Evolutionary conservation across 306 rosid species (phyloP).

Genomic region (Astragalus membranaceus): DNA sequence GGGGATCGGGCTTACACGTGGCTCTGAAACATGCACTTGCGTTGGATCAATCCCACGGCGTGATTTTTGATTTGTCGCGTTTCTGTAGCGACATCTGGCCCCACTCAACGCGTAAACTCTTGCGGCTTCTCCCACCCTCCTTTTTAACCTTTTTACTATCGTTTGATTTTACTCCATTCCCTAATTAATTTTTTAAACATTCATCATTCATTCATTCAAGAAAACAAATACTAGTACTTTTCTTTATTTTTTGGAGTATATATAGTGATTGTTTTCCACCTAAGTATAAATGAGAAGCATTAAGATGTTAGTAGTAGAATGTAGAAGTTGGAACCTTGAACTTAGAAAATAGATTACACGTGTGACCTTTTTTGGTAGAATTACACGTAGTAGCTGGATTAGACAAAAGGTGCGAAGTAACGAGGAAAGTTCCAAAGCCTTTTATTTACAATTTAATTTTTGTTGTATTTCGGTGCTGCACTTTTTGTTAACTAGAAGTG

Average conservation of each 20-base stretch:
- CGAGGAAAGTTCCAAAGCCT: neutral
- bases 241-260: no score
- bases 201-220: no score
- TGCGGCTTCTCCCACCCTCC: neutral
- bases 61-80: constrained; percentile 24
- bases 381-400: neutral
- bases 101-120: constrained; percentile 35
- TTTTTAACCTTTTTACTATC: neutral
- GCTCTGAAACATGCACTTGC: neutral
- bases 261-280: no score
- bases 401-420: neutral
- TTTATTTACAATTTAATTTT: no score
- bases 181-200: no score
- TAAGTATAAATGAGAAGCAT: neutral
- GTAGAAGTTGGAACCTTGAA: neutral
- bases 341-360: neutral
- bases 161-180: neutral
- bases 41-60: constrained; percentile 22
- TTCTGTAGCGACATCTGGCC: constrained; percentile 6
- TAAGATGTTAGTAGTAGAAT: neutral
- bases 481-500: neutral
- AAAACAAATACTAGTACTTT: no score
- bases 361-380: neutral
- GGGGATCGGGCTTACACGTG: constrained; percentile 29
- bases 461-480: neutral